A percentile compares a stretch with the other conserved stretches of the same genome.
These are phyloP conservation scores for Penicillium angulare DNA, from an alignment of 495 filamentous ascomycete genomes.

Conservation along the genomic window DNA sequence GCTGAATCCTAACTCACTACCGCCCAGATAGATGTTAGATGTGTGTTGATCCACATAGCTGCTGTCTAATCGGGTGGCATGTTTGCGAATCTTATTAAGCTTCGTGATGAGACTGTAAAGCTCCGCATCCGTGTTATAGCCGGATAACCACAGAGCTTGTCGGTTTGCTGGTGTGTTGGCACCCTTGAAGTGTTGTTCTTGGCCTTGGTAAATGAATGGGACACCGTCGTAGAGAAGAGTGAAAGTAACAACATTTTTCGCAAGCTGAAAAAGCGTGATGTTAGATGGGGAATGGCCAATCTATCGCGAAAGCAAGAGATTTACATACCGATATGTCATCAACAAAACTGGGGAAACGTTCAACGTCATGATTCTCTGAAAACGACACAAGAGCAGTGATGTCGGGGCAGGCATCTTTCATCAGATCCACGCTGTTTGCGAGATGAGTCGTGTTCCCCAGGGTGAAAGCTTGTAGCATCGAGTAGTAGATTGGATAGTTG, in stretches of 20 bases:
- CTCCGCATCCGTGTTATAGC: constrained; percentile 55
- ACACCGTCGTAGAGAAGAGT: constrained; percentile 68
- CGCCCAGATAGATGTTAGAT: constrained; percentile 50
- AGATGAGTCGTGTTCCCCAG: constrained; percentile 52
- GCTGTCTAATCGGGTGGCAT: constrained; percentile 46
- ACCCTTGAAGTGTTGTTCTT: constrained; percentile 70
- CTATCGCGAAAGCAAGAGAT: background rate
- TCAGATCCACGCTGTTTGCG: constrained; percentile 45
- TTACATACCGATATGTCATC: constrained; percentile 39
- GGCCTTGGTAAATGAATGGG: constrained; percentile 65
- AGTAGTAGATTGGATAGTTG: constrained; percentile 70
- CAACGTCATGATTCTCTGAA: constrained; percentile 74
- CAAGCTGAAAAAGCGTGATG: constrained; percentile 33
- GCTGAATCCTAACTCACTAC: constrained; percentile 56
- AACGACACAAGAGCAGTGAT: constrained; percentile 65
- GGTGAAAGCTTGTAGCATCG: constrained; percentile 60
- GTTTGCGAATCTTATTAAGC: constrained; percentile 60
- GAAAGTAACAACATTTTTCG: constrained; percentile 67
- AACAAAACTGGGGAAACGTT: constrained; percentile 55
- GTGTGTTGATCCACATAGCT: constrained; percentile 46
- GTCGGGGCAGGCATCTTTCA: constrained; percentile 55
- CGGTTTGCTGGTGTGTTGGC: constrained; percentile 61
- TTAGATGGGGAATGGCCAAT: background rate
- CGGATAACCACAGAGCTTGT: constrained; percentile 70
- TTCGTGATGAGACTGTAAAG: constrained; percentile 59